These are phyloP conservation scores for Petunia hybrid DNA, from an alignment of 305 asterid species.

Conservation along the genomic window DNA sequence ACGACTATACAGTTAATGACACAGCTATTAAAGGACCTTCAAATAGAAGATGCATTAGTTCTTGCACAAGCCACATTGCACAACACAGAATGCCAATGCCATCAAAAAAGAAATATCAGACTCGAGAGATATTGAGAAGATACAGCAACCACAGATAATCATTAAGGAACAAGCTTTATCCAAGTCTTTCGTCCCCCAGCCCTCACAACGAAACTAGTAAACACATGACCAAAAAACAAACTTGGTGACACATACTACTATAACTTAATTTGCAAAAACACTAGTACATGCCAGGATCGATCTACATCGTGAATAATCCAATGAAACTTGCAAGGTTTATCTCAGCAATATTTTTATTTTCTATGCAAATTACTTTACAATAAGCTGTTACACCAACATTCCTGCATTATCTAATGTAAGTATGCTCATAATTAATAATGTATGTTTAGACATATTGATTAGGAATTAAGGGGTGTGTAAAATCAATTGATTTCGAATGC, in stretches of 20 bases:
- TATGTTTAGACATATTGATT: not conserved
- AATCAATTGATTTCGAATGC: not conserved
- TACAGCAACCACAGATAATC: not conserved
- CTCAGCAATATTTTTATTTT: not conserved
- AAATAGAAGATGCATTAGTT: not conserved
- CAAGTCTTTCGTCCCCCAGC: too few relatives aligned
- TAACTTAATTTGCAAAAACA: too few relatives aligned
- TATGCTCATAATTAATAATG: not conserved
- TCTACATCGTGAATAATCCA: not conserved
- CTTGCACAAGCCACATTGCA: not conserved
- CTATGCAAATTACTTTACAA: not conserved
- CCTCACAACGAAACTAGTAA: too few relatives aligned
- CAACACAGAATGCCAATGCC: not conserved
- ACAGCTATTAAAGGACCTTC: not conserved
- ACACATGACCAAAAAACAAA: too few relatives aligned
- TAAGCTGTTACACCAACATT: not conserved
- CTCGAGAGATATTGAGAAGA: not conserved
- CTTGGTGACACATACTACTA: too few relatives aligned
- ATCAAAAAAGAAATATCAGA: not conserved
- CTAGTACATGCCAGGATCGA: not conserved
- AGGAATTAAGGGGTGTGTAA: not conserved
- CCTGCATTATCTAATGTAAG: not conserved
- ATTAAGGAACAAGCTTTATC: too few relatives aligned
- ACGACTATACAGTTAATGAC: not conserved
- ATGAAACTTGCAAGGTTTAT: not conserved